These are phyloP conservation scores for Apiospora marii DNA, from an alignment of 2,329 filamentous ascomycete species.

Conservation along the genomic window DNA sequence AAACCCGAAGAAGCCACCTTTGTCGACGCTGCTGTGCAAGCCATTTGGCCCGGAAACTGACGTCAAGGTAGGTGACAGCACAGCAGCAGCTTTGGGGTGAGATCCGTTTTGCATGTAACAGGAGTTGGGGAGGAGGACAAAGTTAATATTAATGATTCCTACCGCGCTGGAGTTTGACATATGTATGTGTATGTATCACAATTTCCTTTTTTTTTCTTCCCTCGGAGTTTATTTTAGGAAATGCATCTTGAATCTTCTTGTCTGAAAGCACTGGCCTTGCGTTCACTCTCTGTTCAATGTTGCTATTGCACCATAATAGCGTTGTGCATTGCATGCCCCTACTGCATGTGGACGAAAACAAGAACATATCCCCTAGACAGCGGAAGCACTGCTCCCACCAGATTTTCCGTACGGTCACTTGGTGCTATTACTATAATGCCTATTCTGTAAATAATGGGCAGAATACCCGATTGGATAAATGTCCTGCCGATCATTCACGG, in stretches of 20 bases:
- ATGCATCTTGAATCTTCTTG: not conserved
- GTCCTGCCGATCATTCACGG: too few species aligned
- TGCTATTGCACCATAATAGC: not conserved
- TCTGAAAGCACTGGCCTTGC: slow-evolving; percentile 14
- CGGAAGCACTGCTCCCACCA: too few species aligned
- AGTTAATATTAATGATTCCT: slow-evolving; percentile 11
- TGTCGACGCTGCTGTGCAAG: not conserved
- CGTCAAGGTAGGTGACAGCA: slow-evolving; percentile 10
- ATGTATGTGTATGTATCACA: not conserved
- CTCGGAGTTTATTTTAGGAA: slow-evolving; percentile 2
- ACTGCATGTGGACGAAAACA: slow-evolving; percentile 6
- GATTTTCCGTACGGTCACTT: too few species aligned
- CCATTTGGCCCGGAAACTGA: not conserved
- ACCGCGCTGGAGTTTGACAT: not conserved
- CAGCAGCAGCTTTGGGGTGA: not conserved
- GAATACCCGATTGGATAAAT: too few species aligned
- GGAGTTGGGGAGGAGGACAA: not conserved
- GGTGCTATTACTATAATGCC: too few species aligned
- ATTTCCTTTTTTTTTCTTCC: not conserved
- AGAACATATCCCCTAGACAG: not conserved
- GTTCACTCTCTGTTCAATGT: not conserved
- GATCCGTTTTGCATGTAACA: slow-evolving; percentile 1
- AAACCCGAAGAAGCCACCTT: not conserved
- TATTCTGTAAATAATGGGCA: too few species aligned
- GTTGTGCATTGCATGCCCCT: not conserved